A percentile compares a stretch with the other conserved stretches of the same genome.
These are phyloP conservation scores for Penicillium sp. DNA, from an alignment of 2,329 filamentous ascomycete species.

Conservation along the genomic window DNA sequence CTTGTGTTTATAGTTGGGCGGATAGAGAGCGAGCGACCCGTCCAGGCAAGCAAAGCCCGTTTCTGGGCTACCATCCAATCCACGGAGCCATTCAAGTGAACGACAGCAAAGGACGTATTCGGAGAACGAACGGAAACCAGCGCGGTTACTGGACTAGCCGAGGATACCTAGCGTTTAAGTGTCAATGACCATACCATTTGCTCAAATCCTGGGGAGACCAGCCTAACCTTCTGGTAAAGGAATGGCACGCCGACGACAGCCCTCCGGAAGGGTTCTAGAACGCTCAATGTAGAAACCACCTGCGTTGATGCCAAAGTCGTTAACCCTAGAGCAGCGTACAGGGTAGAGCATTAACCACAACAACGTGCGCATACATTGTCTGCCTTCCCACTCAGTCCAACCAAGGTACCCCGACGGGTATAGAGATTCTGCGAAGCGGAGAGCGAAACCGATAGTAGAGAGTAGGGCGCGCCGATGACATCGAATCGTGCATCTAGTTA, in stretches of 20 bases:
- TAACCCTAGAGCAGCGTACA: too few relatives aligned
- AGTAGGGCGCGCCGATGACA: conserved; percentile 83
- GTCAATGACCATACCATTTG: conserved; percentile 10
- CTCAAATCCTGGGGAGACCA: too few relatives aligned
- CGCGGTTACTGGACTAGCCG: conserved; percentile 76
- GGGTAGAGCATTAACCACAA: too few relatives aligned
- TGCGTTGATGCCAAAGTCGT: too few relatives aligned
- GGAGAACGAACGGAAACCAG: conserved; percentile 80
- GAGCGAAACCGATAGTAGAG: conserved; percentile 82
- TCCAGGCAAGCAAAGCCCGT: conserved; percentile 85
- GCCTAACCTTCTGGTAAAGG: conserved; percentile 66
- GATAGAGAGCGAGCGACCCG: conserved; percentile 71
- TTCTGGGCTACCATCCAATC: conserved; percentile 92
- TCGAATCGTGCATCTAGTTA: conserved; percentile 83
- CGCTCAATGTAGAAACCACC: conserved; percentile 79
- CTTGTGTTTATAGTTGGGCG: conserved; percentile 65
- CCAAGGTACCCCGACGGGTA: conserved; percentile 80
- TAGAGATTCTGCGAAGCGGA: conserved; percentile 90
- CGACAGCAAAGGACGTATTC: conserved; percentile 73
- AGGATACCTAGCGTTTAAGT: conserved; percentile 57
- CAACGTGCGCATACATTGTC: conserved; percentile 61
- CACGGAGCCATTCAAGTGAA: conserved; percentile 83
- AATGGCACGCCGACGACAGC: conserved; percentile 80
- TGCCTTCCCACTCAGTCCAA: conserved; percentile 78
- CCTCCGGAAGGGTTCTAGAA: conserved; percentile 75